phyloP scores from a whole-genome alignment of 2,329 filamentous ascomycete species.

The Xylariaceae sp. region DNA sequence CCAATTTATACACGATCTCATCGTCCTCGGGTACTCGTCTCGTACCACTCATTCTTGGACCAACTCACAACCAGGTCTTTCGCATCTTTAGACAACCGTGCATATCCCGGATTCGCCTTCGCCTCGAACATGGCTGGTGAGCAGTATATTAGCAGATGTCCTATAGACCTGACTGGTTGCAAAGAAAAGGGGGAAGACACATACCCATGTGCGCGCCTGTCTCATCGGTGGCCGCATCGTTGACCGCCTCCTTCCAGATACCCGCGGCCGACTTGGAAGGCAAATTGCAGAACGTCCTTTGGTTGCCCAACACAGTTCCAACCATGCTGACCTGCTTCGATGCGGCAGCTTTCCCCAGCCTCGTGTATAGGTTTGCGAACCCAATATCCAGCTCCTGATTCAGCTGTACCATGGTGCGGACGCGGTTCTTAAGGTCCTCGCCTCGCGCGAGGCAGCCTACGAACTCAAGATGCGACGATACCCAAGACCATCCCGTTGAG shows the following conservation, averaged over 20 bases:
- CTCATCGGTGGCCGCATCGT: constrained; percentile 76
- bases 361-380: constrained; percentile 83
- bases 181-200: constrained; percentile 27
- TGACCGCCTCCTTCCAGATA: constrained; percentile 67
- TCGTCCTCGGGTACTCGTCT: constrained; percentile 44
- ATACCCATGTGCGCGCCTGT: constrained; percentile 71
- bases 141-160: constrained; percentile 5
- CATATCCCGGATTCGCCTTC: constrained; percentile 68
- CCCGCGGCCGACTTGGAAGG: constrained; percentile 54
- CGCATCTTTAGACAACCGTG: constrained; percentile 61
- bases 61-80: constrained; percentile 62
- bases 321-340: constrained; percentile 50
- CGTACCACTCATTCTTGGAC: constrained; percentile 64
- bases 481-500: constrained; percentile 72
- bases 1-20: constrained; percentile 30
- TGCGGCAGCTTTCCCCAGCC: constrained; percentile 66
- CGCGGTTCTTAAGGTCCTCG: constrained; percentile 72
- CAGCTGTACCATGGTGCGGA: constrained; percentile 63
- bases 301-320: constrained; percentile 58
- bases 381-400: constrained; percentile 64
- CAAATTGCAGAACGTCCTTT: constrained; percentile 85
- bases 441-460: constrained; percentile 83
- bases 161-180: not conserved
- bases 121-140: constrained; percentile 66
- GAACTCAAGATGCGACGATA: constrained; percentile 86